Percentiles rank a stretch among this genome's conserved stretches.
phyloP scores from a whole-genome alignment of 1,284 basidiomycete genomes.

The Marasmius oreades region DNA sequence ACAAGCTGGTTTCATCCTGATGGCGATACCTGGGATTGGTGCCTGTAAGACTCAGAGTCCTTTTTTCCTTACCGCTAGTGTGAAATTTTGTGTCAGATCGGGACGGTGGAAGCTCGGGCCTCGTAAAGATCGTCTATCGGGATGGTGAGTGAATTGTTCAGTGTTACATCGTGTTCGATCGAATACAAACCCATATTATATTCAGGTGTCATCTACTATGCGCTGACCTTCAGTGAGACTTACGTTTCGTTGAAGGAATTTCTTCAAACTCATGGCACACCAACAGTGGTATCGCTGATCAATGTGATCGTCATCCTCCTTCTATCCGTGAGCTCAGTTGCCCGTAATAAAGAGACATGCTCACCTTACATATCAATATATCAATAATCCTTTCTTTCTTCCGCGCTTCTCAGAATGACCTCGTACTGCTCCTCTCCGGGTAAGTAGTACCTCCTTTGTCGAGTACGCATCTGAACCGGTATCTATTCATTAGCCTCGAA shows the following conservation, averaged over 20 bases:
- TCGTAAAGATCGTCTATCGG: neutral
- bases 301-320: neutral
- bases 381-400: neutral
- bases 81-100: neutral
- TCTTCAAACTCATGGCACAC: too few species aligned
- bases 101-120: neutral
- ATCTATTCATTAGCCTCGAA: too few species aligned
- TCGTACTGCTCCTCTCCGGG: neutral
- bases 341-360: too few species aligned
- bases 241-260: neutral
- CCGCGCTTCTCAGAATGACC: neutral
- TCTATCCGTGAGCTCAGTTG: neutral
- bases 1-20: too few species aligned
- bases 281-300: neutral
- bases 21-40: neutral
- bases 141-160: neutral
- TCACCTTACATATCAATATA: too few species aligned
- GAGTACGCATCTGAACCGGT: too few species aligned
- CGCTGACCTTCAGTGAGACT: too few species aligned
- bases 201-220: neutral
- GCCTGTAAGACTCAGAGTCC: neutral
- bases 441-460: neutral
- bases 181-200: neutral
- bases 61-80: neutral
- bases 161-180: neutral